Conservation (phyloP, 1,284 basidiomycete species). For the Ustilago cynodontis region DNA sequence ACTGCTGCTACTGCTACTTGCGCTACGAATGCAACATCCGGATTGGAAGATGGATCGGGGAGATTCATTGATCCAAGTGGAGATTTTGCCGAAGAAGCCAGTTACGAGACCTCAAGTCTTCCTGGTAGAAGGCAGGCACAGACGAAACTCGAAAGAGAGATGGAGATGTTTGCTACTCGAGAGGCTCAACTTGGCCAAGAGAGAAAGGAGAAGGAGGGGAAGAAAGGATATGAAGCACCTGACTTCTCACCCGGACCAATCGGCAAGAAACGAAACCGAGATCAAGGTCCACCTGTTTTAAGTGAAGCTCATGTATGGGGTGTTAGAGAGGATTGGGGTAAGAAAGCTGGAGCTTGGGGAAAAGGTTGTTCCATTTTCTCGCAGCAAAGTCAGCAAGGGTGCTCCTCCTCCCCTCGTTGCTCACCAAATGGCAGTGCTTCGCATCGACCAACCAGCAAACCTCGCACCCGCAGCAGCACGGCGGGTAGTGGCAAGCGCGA, state of each 20-base stretch:
- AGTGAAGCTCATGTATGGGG: conserved; percentile 60
- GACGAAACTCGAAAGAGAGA: conserved; percentile 28
- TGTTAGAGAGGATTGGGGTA: conserved; percentile 74
- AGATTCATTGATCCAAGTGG: conserved; percentile 32
- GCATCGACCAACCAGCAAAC: neutral
- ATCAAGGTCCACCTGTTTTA: conserved; percentile 52
- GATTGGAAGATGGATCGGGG: conserved; percentile 9
- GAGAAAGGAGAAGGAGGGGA: neutral
- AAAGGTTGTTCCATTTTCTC: conserved; percentile 71
- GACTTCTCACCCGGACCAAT: conserved; percentile 40
- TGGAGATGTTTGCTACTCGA: conserved; percentile 12
- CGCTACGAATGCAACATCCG: no score
- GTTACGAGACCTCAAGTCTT: conserved; percentile 46
- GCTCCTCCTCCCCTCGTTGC: neutral
- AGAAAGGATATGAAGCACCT: conserved; percentile 12
- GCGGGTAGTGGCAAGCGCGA: conserved; percentile 4
- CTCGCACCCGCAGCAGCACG: neutral
- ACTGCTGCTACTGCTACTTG: conserved; percentile 7
- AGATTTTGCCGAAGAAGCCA: conserved; percentile 52
- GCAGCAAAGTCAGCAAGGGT: neutral
- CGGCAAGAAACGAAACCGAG: conserved; percentile 27
- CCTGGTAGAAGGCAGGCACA: conserved; percentile 26
- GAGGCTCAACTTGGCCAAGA: neutral
- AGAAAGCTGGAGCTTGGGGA: conserved; percentile 72
- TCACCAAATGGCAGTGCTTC: neutral